These are phyloP conservation scores for Metschnikowia kofuensis DNA, from an alignment of 805 yeast genomes.

Conservation along the genomic window DNA sequence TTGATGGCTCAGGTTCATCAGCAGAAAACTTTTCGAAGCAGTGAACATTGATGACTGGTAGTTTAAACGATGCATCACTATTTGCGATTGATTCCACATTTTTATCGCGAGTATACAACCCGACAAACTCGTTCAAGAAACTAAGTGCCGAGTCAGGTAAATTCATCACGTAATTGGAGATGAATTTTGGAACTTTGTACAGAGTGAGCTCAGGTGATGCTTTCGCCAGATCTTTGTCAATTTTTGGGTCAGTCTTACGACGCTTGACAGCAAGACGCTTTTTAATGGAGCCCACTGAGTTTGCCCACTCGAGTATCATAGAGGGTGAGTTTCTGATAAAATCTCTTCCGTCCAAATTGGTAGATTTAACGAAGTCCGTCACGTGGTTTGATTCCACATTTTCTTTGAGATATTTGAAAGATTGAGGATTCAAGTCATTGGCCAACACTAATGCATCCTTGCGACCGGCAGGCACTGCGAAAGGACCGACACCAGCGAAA, in stretches of 20 bases:
- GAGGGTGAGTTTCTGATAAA: constrained; percentile 64
- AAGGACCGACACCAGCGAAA: constrained; percentile 98
- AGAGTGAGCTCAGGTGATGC: constrained; percentile 19
- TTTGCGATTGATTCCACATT: constrained; percentile 33
- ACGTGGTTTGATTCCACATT: constrained; percentile 70
- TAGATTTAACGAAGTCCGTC: constrained; percentile 53
- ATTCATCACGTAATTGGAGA: constrained; percentile 87
- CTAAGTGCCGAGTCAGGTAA: constrained; percentile 90
- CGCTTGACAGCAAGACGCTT: constrained; percentile 33
- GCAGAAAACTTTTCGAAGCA: constrained; percentile 90
- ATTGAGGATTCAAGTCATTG: constrained; percentile 89
- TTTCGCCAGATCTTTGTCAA: constrained; percentile 19
- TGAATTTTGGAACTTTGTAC: constrained; percentile 49
- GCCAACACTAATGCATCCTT: constrained; percentile 79
- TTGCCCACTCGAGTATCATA: constrained; percentile 47
- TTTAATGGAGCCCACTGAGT: constrained; percentile 33
- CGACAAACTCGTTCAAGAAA: constrained; percentile 74
- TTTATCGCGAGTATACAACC: constrained; percentile 53
- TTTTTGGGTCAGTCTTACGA: constrained; percentile 37
- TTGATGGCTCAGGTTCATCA: constrained; percentile 66
- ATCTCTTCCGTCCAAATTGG: constrained; percentile 77
- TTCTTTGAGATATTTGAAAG: constrained; percentile 63
- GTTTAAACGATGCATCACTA: constrained; percentile 44
- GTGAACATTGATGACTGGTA: constrained; percentile 83
- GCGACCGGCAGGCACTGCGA: constrained; percentile 93